Conservation (phyloP, 495 filamentous ascomycete species). For the Thozetella sp. region DNA sequence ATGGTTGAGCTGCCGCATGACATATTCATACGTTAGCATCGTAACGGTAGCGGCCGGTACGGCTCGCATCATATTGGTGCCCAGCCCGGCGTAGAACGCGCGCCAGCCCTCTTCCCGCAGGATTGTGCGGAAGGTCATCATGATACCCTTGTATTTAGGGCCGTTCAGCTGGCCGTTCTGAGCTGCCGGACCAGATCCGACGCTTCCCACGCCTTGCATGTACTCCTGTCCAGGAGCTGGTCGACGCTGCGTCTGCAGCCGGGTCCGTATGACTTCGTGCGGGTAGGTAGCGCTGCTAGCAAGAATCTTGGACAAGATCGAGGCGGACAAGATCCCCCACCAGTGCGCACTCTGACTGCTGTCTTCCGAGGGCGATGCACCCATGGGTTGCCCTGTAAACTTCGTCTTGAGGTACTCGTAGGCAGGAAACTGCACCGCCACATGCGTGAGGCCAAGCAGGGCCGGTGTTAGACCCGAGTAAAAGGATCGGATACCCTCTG, state of each 20-base stretch:
- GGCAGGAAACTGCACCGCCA: conserved; percentile 95
- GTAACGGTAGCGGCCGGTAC: conserved; percentile 95
- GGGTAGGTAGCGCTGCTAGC: conserved; percentile 96
- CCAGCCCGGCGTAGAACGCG: conserved; percentile 97
- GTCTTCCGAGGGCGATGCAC: conserved; percentile 51
- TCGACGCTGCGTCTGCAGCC: conserved; percentile 84
- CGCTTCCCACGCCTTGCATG: conserved; percentile 60
- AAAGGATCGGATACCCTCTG: conserved; percentile 86
- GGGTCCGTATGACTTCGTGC: conserved; percentile 91
- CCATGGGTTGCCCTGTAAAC: conserved; percentile 87
- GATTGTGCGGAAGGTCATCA: conserved; percentile 84
- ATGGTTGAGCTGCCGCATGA: conserved; percentile 59
- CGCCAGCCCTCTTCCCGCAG: conserved; percentile 91
- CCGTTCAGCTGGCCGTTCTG: conserved; percentile 1
- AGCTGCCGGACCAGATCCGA: conserved; percentile 7
- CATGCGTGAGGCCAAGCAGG: conserved; percentile 88
- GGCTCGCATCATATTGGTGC: conserved; percentile 95
- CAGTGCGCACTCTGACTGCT: conserved; percentile 39
- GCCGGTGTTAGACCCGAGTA: conserved; percentile 95
- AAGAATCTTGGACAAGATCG: conserved; percentile 92
- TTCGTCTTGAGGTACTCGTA: conserved; percentile 92
- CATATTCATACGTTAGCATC: conserved; percentile 93
- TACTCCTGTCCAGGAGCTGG: conserved; percentile 60
- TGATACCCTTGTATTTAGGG: conserved; percentile 78
- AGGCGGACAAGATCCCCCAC: conserved; percentile 80